Conservation (phyloP, 306 rosid genomes). For the Lotus japonicus region DNA sequence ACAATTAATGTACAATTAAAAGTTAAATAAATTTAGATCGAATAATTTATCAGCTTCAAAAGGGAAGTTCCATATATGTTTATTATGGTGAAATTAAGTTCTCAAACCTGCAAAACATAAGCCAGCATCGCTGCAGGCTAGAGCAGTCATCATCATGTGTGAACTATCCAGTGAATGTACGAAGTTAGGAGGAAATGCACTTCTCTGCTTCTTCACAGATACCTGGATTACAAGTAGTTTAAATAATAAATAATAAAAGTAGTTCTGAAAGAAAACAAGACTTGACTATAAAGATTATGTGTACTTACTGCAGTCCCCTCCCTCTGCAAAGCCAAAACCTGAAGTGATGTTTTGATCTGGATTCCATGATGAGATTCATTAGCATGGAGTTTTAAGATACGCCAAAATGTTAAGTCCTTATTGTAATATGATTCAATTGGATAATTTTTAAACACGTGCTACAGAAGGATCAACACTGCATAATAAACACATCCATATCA, state of each 20-base stretch:
- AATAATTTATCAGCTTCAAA: background rate
- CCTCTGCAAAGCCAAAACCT: conserved; percentile 71
- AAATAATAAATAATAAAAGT: conserved; percentile 3
- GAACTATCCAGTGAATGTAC: conserved; percentile 84
- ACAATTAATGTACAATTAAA: no score
- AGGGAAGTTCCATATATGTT: background rate
- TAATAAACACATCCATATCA: background rate
- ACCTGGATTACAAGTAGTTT: conserved; percentile 35
- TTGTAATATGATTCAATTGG: background rate
- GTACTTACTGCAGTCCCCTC: conserved; percentile 55
- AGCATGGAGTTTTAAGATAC: background rate
- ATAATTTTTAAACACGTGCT: background rate
- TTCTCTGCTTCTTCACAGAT: conserved; percentile 65
- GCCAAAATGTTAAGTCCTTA: background rate
- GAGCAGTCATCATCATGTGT: conserved; percentile 93
- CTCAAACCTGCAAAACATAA: conserved; percentile 81
- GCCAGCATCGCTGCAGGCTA: conserved; percentile 77
- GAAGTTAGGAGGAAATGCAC: conserved; percentile 86
- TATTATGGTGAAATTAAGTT: background rate
- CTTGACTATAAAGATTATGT: background rate
- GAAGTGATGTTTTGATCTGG: conserved; percentile 78
- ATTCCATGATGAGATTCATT: conserved; percentile 30
- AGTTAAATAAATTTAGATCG: no score
- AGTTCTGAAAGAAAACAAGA: conserved; percentile 6
- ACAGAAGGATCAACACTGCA: background rate